A percentile compares a stretch with the other conserved stretches of the same genome.
Evolutionary conservation across 257 asterid species (phyloP).

Genomic region (Solanum corneliomulleri): DNA sequence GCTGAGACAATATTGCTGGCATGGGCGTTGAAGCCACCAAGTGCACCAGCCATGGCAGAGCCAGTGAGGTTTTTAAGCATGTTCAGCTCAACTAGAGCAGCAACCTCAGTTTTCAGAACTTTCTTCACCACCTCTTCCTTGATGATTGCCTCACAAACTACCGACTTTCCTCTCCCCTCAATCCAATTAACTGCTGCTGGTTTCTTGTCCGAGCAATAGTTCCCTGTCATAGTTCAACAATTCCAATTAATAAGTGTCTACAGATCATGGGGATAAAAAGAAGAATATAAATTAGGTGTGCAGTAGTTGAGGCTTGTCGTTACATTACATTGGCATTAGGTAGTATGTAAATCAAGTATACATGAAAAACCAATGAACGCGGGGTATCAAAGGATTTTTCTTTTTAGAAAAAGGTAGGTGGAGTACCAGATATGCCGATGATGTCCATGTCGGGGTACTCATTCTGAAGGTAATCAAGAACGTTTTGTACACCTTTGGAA

Average conservation of each 20-base stretch:
- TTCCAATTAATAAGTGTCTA: background rate
- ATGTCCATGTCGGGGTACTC: slow-evolving; percentile 50
- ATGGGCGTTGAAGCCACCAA: slow-evolving; percentile 49
- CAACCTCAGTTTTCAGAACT: slow-evolving; percentile 39
- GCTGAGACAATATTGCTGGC: slow-evolving; percentile 46
- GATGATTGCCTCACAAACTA: slow-evolving; percentile 42
- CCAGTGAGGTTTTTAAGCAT: slow-evolving; percentile 42
- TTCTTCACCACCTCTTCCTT: slow-evolving; percentile 34
- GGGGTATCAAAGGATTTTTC: background rate
- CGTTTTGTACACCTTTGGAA: slow-evolving; percentile 48
- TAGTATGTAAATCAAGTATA: background rate
- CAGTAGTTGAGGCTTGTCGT: background rate
- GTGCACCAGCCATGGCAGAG: slow-evolving; percentile 43
- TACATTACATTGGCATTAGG: background rate
- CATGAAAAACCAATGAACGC: background rate
- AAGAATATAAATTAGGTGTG: background rate
- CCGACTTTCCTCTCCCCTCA: slow-evolving; percentile 46
- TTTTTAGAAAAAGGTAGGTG: background rate
- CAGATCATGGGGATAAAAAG: background rate
- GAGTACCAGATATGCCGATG: slow-evolving; percentile 38
- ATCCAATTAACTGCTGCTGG: slow-evolving; percentile 55
- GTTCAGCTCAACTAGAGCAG: slow-evolving; percentile 39
- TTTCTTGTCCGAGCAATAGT: slow-evolving; percentile 41
- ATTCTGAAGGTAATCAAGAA: slow-evolving; percentile 28
- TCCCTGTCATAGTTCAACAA: slow-evolving; percentile 11